Base-by-base conservation (phyloP, 331 rosid species). In the Ulmus americana region DNA sequence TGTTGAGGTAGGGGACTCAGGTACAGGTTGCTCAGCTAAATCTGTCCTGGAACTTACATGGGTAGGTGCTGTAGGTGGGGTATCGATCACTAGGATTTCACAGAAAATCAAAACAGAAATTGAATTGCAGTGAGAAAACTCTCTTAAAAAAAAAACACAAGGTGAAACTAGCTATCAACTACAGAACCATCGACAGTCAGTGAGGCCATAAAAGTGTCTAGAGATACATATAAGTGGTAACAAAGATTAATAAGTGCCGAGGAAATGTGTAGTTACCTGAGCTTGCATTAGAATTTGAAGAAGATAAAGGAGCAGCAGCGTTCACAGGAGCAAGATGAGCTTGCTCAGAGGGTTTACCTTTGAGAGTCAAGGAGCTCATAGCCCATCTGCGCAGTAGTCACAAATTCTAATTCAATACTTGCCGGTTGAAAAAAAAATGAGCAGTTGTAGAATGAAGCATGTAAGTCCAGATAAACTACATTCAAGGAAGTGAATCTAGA, bases 281-380 rank as follows among this genome's bases (percentile, higher is more conserved):
- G 74, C 74, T 84, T 77, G 90, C 79, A 79, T 71, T 74, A 7
- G 97, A 85, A 74, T 90, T 64, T 35, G 81, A 73, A 49, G 83
- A 64, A 55, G 86, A 55, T 55, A 80, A 77, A 50, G 85, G 64
- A 43, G 71, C 56, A 40, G 79, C 76, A 47, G 91, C 72, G 74
- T 81, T 90, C 7, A 45, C 86, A 66, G 91, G 76, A 77, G 88
- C 63, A 69, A 84, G 82, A 44, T 95, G 81, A 61, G 85, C 87
- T 75, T 87, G 88, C 61, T 90, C 99, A 76, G 95, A 84, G 69
- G 97, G 91, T 71, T 85, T 94, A 20, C 91, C 90, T 81, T 94
- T 94, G 45, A 90, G 82, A 69, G 99, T 94, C 85, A 94, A 82
- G 73, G 99, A 94, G 83, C 99, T 94, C 99, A 94, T 90, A 51